These are phyloP conservation scores for Barnettozyma californica DNA, from an alignment of 805 yeast species.

Conservation along the genomic window DNA sequence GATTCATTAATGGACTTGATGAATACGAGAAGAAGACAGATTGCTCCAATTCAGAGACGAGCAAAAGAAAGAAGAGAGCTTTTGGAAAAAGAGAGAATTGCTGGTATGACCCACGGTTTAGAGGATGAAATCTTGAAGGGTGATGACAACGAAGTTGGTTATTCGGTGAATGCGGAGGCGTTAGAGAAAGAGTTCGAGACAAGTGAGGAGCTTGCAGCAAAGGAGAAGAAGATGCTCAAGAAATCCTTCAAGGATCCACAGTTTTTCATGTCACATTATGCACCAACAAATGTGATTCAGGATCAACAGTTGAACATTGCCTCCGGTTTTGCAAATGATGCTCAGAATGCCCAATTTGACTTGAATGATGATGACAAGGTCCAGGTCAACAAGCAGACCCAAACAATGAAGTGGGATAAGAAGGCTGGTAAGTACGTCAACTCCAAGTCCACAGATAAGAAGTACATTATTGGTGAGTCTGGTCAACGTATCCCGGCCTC, in stretches of 20 bases:
- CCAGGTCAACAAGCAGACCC: slow-evolving; percentile 58
- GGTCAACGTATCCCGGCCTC: slow-evolving; percentile 92
- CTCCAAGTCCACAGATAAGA: slow-evolving; percentile 72
- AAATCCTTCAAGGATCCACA: slow-evolving; percentile 70
- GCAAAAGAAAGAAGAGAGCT: slow-evolving; percentile 66
- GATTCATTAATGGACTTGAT: slow-evolving; percentile 76
- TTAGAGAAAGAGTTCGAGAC: slow-evolving; percentile 36
- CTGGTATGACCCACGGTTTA: slow-evolving; percentile 66
- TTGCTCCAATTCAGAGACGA: slow-evolving; percentile 81
- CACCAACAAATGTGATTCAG: slow-evolving; percentile 72
- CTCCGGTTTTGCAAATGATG: slow-evolving; percentile 74
- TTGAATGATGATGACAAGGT: slow-evolving; percentile 72
- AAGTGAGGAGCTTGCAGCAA: slow-evolving; percentile 30
- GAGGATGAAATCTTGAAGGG: slow-evolving; percentile 68
- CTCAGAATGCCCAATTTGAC: slow-evolving; percentile 82
- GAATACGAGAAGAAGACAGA: slow-evolving; percentile 79
- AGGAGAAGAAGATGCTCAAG: slow-evolving; percentile 19
- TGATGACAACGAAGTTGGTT: slow-evolving; percentile 44
- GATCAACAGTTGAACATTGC: slow-evolving; percentile 65
- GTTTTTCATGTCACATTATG: slow-evolving; percentile 83
- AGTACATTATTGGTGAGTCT: slow-evolving; percentile 89
- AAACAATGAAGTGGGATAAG: slow-evolving; percentile 84
- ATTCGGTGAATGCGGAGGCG: slow-evolving; percentile 37
- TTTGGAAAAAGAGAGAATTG: slow-evolving; percentile 64
- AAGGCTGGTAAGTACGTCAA: slow-evolving; percentile 87